Percentiles rank a stretch among this genome's conserved stretches.
phyloP scores from a whole-genome alignment of 345 rosid genomes.

The Eucalyptus decipiens region DNA sequence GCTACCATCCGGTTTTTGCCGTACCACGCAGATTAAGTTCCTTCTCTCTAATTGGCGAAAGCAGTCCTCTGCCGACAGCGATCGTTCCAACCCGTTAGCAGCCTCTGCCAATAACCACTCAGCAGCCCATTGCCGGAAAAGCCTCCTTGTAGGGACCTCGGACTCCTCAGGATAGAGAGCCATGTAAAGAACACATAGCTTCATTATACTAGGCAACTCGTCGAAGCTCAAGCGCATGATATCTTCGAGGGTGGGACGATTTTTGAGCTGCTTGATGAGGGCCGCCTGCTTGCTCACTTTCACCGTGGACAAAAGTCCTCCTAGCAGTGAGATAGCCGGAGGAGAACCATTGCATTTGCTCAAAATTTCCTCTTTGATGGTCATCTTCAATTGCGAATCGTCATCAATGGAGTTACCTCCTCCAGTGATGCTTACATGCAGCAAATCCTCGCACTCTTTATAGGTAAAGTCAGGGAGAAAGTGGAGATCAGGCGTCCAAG shows the following conservation, averaged over 20 bases:
- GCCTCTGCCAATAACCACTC: background rate
- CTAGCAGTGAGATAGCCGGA: background rate
- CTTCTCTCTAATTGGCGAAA: background rate
- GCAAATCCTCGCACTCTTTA: background rate
- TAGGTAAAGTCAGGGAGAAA: background rate
- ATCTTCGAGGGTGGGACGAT: background rate
- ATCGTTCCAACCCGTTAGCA: background rate
- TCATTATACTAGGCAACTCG: background rate
- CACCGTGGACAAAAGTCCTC: background rate
- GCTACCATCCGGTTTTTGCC: background rate
- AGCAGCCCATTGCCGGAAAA: constrained; percentile 18
- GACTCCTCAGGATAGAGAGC: constrained; percentile 13
- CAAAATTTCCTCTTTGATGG: background rate
- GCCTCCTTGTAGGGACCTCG: constrained; percentile 13
- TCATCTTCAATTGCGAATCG: background rate
- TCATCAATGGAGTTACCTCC: background rate
- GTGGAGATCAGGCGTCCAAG: background rate
- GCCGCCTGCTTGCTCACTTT: background rate
- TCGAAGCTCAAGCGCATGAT: background rate
- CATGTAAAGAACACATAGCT: constrained; percentile 10
- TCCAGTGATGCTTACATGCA: background rate
- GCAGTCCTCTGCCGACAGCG: background rate
- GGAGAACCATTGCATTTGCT: background rate
- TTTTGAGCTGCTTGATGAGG: background rate
- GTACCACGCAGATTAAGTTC: constrained; percentile 2